phyloP scores from a whole-genome alignment of 148 eudicot genomes.

The Nyssa sinensis region DNA sequence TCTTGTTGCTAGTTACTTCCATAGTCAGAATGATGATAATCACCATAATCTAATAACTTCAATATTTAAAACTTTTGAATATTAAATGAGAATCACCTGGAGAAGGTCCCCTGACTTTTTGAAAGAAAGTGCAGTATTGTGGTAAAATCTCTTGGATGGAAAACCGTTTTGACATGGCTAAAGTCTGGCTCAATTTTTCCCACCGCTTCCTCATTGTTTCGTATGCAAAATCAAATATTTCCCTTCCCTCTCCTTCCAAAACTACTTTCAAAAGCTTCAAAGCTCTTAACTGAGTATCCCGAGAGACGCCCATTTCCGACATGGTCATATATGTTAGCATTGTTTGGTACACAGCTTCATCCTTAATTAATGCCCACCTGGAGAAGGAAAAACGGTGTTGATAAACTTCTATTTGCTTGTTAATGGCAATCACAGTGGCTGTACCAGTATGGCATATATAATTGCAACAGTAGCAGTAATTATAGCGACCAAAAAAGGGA shows the following conservation, averaged over 20 bases:
- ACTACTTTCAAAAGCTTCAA: slow-evolving; percentile 53
- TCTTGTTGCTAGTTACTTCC: too few species aligned
- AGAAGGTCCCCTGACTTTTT: slow-evolving; percentile 47
- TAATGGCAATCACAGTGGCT: too few species aligned
- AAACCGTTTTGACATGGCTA: slow-evolving; percentile 54
- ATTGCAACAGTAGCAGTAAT: too few species aligned
- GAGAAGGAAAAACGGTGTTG: too few species aligned
- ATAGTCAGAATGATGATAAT: too few species aligned
- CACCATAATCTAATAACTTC: too few species aligned
- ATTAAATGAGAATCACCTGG: slow-evolving; percentile 45
- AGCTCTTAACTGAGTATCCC: slow-evolving; percentile 67
- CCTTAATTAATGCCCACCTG: slow-evolving; percentile 81
- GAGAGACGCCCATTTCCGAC: slow-evolving; percentile 44
- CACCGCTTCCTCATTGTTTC: slow-evolving; percentile 51
- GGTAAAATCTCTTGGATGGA: slow-evolving; percentile 50
- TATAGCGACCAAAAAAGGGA: too few species aligned
- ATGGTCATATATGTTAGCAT: slow-evolving; percentile 33
- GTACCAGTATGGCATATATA: too few species aligned
- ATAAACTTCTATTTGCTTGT: too few species aligned
- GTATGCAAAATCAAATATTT: slow-evolving; percentile 50
- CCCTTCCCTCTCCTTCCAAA: slow-evolving; percentile 42
- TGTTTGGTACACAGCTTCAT: slow-evolving; percentile 44
- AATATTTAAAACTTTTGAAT: too few species aligned
- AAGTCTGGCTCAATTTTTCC: slow-evolving; percentile 27
- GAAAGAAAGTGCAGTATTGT: slow-evolving; percentile 50